Percentiles rank a stretch among this genome's conserved stretches.
These are phyloP conservation scores for Aspergillus neotritici DNA, from an alignment of 2,329 filamentous ascomycete genomes.

Conservation along the genomic window DNA sequence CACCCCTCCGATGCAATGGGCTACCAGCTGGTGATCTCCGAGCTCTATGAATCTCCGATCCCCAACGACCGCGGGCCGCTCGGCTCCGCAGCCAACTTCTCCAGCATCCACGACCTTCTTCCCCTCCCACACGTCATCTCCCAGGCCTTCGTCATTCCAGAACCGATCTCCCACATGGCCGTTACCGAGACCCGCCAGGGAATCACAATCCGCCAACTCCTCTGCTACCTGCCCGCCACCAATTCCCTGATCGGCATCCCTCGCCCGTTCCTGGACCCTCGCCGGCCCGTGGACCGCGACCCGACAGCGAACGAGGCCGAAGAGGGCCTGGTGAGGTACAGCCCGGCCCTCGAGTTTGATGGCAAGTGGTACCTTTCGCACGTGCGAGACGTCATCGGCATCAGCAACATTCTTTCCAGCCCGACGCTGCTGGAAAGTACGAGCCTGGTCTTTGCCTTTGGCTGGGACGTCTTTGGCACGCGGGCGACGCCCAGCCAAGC, in stretches of 20 bases:
- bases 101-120: constrained; percentile 60
- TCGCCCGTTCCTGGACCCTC: constrained; percentile 72
- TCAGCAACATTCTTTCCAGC: constrained; percentile 65
- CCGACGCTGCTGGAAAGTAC: constrained; percentile 87
- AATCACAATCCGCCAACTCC: constrained; percentile 74
- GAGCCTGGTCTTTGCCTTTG: constrained; percentile 80
- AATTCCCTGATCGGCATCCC: constrained; percentile 75
- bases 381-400: constrained; percentile 70
- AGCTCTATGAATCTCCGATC: constrained; percentile 81
- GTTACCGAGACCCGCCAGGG: constrained; percentile 89
- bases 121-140: constrained; percentile 69
- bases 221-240: constrained; percentile 69
- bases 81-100: constrained; percentile 65
- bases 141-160: constrained; percentile 74
- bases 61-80: constrained; percentile 81
- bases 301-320: constrained; percentile 71
- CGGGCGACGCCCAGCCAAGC: constrained; percentile 78
- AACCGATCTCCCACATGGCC: constrained; percentile 70
- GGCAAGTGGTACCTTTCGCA: constrained; percentile 76
- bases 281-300: constrained; percentile 79
- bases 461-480: constrained; percentile 78
- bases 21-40: constrained; percentile 77
- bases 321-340: constrained; percentile 75
- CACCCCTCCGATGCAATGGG: constrained; percentile 59
- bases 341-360: constrained; percentile 74